phyloP scores from a whole-genome alignment of 2,329 filamentous ascomycete species.

The Hypoxylon sp. region DNA sequence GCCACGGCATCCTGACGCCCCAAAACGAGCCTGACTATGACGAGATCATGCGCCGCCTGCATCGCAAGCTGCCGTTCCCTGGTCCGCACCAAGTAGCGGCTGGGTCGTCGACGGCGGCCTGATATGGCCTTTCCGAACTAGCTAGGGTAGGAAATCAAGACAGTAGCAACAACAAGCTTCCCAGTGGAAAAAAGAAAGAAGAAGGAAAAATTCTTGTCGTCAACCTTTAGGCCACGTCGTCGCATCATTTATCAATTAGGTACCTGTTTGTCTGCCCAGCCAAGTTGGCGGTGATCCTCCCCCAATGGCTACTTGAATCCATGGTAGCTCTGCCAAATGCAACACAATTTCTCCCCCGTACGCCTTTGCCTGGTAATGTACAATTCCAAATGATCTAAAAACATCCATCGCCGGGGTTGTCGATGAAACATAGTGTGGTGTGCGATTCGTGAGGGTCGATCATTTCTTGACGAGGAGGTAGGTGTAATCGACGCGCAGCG shows the following conservation, averaged over 20 bases:
- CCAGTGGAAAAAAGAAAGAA: neutral
- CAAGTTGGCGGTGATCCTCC: slow-evolving; percentile 21
- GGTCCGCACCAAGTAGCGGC: slow-evolving; percentile 66
- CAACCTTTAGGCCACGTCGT: neutral
- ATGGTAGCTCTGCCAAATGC: slow-evolving; percentile 24
- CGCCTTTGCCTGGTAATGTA: slow-evolving; percentile 12
- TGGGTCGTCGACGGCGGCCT: slow-evolving; percentile 31
- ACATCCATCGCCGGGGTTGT: slow-evolving; percentile 18
- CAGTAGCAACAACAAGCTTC: neutral
- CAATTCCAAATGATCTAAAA: slow-evolving; percentile 24
- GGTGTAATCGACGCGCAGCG: slow-evolving; percentile 89
- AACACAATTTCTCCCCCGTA: slow-evolving; percentile 13
- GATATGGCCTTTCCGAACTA: too few relatives aligned
- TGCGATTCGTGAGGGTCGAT: slow-evolving; percentile 15
- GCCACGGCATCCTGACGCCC: slow-evolving; percentile 79
- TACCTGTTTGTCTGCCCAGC: slow-evolving; percentile 3
- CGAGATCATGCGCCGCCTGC: slow-evolving; percentile 77
- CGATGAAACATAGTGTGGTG: neutral
- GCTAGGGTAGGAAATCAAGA: too few relatives aligned
- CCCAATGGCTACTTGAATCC: slow-evolving; percentile 19
- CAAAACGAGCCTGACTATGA: slow-evolving; percentile 82
- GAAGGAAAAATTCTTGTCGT: too few relatives aligned
- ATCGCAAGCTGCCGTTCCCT: slow-evolving; percentile 82
- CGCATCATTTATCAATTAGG: slow-evolving; percentile 12
- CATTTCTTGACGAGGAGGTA: slow-evolving; percentile 95